A percentile compares a stretch with the other conserved stretches of the same genome.
phyloP scores from a whole-genome alignment of 164 flowering plant species.

The Pachysandra terminalis region DNA sequence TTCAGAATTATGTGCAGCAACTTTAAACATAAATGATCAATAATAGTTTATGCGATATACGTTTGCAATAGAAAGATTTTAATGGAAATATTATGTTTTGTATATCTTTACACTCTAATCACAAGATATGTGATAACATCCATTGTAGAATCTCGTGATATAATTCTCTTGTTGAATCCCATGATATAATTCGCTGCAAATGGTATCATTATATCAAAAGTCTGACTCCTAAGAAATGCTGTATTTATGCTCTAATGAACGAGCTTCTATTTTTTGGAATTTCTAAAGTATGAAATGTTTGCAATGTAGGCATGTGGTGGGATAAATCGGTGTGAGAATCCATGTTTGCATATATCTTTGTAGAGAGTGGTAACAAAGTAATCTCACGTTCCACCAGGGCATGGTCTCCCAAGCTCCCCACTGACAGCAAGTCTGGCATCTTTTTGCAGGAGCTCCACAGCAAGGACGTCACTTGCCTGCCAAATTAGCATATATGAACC shows the following conservation, averaged over 20 bases:
- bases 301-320: not conserved
- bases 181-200: no score
- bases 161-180: no score
- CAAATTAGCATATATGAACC: constrained; percentile 3
- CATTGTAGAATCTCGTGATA: no score
- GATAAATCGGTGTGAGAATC: not conserved
- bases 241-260: no score
- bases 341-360: not conserved
- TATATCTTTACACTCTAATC: not conserved
- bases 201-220: no score
- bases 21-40: not conserved
- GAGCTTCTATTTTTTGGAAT: no score
- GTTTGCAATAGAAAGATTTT: not conserved
- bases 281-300: not conserved
- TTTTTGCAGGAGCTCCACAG: constrained; percentile 94
- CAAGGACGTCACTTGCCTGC: constrained; percentile 98
- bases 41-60: not conserved
- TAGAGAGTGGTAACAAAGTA: not conserved
- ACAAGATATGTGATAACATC: no score
- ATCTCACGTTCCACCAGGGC: constrained; percentile 92
- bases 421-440: constrained; percentile 88
- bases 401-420: constrained; percentile 85
- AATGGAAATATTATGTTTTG: not conserved
- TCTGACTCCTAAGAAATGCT: no score
- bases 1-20: no score